Conservation (phyloP, 768 basidiomycete genomes). For the Leucosporidium yakuticum region DNA sequence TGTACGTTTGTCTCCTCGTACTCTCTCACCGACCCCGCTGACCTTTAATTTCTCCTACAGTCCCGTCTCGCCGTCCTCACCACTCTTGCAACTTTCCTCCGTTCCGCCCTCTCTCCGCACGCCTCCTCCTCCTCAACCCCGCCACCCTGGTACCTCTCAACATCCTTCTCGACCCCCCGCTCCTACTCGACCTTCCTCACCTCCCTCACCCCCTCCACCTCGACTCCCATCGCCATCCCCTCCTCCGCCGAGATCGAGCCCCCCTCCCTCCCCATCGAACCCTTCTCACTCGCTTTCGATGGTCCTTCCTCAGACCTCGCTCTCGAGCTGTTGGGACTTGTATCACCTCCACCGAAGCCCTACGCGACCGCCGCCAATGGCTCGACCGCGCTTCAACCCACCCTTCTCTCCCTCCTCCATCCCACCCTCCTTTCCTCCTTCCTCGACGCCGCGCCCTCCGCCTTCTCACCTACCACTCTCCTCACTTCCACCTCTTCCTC, state of each 20-base stretch:
- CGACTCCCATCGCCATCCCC: not conserved
- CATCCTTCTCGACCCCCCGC: constrained; percentile 54
- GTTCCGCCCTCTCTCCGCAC: constrained; percentile 39
- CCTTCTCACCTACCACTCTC: constrained; percentile 57
- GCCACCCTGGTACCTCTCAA: constrained; percentile 60
- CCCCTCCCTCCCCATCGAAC: constrained; percentile 13
- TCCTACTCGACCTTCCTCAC: constrained; percentile 47
- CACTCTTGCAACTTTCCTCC: constrained; percentile 65
- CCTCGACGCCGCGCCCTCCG: constrained; percentile 76
- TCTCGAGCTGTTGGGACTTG: constrained; percentile 1
- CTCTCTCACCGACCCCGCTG: constrained; percentile 12
- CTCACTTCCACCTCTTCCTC: constrained; percentile 5
- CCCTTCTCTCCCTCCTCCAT: constrained; percentile 58
- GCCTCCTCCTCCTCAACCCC: constrained; percentile 33
- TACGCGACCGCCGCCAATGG: not conserved
- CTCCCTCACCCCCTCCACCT: constrained; percentile 11
- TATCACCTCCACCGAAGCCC: not conserved
- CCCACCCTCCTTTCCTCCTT: constrained; percentile 73
- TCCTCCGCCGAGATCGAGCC: not conserved
- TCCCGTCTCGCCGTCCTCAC: constrained; percentile 71
- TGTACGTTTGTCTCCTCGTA: constrained; percentile 47
- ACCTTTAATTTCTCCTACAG: constrained; percentile 45
- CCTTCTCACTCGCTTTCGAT: constrained; percentile 7
- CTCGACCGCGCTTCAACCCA: not conserved
- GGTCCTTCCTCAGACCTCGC: not conserved